Percentiles rank a stretch among this genome's conserved stretches.
Conservation (phyloP, 1,284 basidiomycete genomes). For the Termitomyces sp. region DNA sequence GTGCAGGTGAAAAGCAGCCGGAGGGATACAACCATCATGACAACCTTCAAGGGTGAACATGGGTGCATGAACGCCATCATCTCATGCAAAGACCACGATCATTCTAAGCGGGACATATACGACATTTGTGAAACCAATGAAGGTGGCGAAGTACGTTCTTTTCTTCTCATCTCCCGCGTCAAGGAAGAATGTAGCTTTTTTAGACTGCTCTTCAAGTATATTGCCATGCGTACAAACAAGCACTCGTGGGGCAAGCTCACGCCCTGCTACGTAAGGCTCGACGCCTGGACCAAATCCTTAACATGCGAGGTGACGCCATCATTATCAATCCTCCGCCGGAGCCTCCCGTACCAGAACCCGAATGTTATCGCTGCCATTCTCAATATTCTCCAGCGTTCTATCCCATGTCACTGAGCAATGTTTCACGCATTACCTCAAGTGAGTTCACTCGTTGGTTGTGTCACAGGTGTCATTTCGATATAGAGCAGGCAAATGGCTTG, state of each 20-base stretch:
- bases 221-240: constrained; percentile 79
- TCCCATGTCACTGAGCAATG: constrained; percentile 12
- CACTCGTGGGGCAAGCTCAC: constrained; percentile 64
- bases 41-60: constrained; percentile 82
- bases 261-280: constrained; percentile 82
- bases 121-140: constrained; percentile 85
- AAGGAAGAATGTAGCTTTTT: constrained; percentile 1
- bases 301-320: constrained; percentile 28
- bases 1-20: constrained; percentile 69
- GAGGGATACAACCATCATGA: constrained; percentile 58
- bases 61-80: constrained; percentile 81
- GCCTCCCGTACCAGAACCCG: constrained; percentile 26
- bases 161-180: background rate
- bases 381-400: constrained; percentile 43
- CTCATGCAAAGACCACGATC: constrained; percentile 80
- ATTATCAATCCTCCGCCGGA: constrained; percentile 18
- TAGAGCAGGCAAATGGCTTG: constrained; percentile 10
- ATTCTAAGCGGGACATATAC: constrained; percentile 61
- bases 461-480: constrained; percentile 46
- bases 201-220: constrained; percentile 87
- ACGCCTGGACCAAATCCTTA: constrained; percentile 68
- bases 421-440: constrained; percentile 5
- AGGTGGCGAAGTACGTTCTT: constrained; percentile 58
- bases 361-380: constrained; percentile 37
- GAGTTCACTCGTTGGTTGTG: constrained; percentile 35